These are phyloP conservation scores for Quercus rubra DNA, from an alignment of 306 rosid genomes.

Conservation along the genomic window DNA sequence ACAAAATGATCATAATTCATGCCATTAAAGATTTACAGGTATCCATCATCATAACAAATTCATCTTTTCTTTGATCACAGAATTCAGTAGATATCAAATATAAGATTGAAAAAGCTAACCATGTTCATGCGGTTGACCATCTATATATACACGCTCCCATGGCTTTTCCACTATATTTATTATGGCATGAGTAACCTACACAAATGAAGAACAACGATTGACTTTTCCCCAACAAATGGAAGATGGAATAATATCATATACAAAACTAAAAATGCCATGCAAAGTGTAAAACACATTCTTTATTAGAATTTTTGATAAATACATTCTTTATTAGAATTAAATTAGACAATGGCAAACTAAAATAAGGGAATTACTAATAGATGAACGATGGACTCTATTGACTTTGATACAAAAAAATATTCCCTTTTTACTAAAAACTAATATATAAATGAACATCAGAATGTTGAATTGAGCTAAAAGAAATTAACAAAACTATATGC, in stretches of 20 bases:
- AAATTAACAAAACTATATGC: not conserved
- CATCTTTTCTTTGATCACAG: not conserved
- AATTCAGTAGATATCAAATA: not conserved
- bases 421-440: not conserved
- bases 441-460: not conserved
- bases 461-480: not conserved
- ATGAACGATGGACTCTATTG: not conserved
- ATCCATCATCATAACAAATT: not conserved
- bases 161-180: slow-evolving; percentile 88
- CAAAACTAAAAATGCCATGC: not conserved
- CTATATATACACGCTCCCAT: slow-evolving; percentile 76
- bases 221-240: slow-evolving; percentile 7
- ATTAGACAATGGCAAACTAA: not conserved
- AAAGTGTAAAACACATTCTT: slow-evolving; percentile 3
- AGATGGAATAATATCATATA: not conserved
- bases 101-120: slow-evolving; percentile 53
- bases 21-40: not conserved
- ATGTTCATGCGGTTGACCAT: slow-evolving; percentile 79
- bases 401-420: not conserved
- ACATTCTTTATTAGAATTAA: too few species aligned
- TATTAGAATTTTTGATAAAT: not conserved
- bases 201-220: slow-evolving; percentile 2
- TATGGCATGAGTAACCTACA: slow-evolving; percentile 72
- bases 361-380: not conserved
- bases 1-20: not conserved